Evolutionary conservation across 768 basidiomycete species (phyloP), one percentile per base, ranked within the genome.

Genomic region (Pholiota microspora): DNA sequence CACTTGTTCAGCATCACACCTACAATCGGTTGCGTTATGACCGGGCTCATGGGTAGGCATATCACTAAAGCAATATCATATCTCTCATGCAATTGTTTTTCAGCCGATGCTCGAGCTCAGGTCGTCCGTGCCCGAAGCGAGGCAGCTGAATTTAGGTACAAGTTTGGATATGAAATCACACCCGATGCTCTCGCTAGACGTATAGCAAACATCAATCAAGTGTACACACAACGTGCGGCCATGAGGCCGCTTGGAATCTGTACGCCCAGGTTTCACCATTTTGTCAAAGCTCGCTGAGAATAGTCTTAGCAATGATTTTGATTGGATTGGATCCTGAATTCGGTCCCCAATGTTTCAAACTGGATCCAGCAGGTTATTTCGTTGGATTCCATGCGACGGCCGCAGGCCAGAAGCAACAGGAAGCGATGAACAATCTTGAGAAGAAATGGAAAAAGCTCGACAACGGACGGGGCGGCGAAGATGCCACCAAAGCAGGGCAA

Each of bases 381-480:
- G 92, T 97, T 42, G 97, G 97, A 0, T 98, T 95, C 77, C 95
- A 98, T 62, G 97, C 97, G 7, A 96, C 96, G 2, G 86, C 96
- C 0, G 89, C 95, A 2, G 97, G 97, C 0, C 89, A 92, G 70
- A 98, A 99, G 65, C 97, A 98, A 64, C 96, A 97, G 66, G 97
- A 99, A 67, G 94, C 93, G 1, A 97, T 95, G 86, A 98, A 98
- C 70, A 90, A 94, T 66, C 79, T 99, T 40, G 97, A 99, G 76
- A 98, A 98, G 77, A 92, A 93, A 69, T 98, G 94, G 95, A 99
- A 98, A 78, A 94, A 94, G 70, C 76, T 94, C 27, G 87, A 92
- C 64, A 81, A 79, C 21, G 89, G 89, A 13, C 74, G 73, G 49
- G 91, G 92, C 18, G 89, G 86, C 0, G 89, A 94, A 47, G 88